A percentile compares a stretch with the other conserved stretches of the same genome.
Evolutionary conservation across 257 asterid species (phyloP).

Genomic region (Solanum gracilifrons): DNA sequence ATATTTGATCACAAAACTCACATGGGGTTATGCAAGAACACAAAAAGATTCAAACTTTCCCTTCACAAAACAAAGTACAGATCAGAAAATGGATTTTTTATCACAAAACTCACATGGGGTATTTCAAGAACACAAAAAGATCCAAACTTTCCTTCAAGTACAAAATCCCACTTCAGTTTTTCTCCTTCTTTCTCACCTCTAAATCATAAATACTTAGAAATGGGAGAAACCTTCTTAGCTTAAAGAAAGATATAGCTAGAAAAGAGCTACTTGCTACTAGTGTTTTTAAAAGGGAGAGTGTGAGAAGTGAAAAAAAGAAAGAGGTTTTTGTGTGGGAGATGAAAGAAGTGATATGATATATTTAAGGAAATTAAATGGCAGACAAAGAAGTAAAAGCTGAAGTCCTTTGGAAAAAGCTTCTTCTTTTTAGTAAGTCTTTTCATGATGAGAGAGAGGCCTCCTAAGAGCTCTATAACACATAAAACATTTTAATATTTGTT

Average conservation of each 20-base stretch:
- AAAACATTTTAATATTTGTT: neutral
- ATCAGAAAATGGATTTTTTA: neutral
- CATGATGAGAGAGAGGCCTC: conserved; percentile 39
- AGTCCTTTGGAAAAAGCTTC: conserved; percentile 39
- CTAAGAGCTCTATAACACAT: neutral
- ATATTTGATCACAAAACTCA: neutral
- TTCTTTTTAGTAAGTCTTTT: conserved; percentile 26
- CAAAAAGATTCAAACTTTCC: neutral
- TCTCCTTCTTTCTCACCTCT: neutral
- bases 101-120: neutral
- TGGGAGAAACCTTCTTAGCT: neutral
- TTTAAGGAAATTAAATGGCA: conserved; percentile 58
- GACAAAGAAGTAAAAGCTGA: conserved; percentile 67
- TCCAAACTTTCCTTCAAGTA: neutral
- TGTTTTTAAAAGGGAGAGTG: conserved; percentile 14
- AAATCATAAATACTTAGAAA: neutral
- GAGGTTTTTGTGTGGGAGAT: conserved; percentile 1
- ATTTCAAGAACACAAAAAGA: neutral
- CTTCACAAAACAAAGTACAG: neutral
- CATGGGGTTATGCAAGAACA: neutral
- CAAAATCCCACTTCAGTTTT: neutral
- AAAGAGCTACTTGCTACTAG: neutral
- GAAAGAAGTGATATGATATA: conserved; percentile 30
- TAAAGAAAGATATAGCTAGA: neutral
- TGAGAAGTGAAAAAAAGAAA: conserved; percentile 2